Conservation (phyloP, 768 basidiomycete genomes). For the Mycena galericulata region DNA sequence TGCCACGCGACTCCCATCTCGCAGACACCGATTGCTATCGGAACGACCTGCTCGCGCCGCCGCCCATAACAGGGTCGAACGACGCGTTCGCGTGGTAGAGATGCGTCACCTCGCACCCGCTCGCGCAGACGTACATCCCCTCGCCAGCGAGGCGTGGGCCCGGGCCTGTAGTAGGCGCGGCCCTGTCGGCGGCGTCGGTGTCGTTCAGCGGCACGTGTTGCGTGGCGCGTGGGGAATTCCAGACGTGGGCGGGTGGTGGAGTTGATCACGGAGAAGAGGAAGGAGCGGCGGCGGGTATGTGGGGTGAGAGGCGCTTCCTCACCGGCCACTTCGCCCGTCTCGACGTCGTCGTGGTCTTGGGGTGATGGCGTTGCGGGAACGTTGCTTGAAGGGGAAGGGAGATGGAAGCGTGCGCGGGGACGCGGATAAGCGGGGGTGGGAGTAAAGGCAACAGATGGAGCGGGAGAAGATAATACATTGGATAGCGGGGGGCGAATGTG, state of each 20-base stretch:
- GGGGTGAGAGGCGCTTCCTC: constrained; percentile 72
- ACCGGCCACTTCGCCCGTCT: constrained; percentile 44
- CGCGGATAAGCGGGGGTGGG: constrained; percentile 77
- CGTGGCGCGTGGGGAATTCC: constrained; percentile 64
- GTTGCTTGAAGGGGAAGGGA: constrained; percentile 58
- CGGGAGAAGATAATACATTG: constrained; percentile 65
- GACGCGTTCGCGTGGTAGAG: constrained; percentile 82
- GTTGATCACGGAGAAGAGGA: constrained; percentile 87
- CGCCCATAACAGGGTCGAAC: constrained; percentile 86
- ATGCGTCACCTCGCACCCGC: constrained; percentile 76
- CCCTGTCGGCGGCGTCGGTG: constrained; percentile 44
- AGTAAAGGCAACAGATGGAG: constrained; percentile 68
- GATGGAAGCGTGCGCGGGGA: constrained; percentile 70
- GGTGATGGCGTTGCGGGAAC: constrained; percentile 49
- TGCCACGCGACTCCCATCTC: too few species aligned
- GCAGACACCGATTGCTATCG: too few species aligned
- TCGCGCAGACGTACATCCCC: constrained; percentile 57
- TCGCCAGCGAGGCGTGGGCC: constrained; percentile 37
- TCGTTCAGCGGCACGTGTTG: constrained; percentile 46
- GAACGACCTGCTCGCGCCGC: constrained; percentile 71
- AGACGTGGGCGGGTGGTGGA: constrained; percentile 83
- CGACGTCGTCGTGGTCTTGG: constrained; percentile 30
- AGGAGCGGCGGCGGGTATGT: constrained; percentile 78
- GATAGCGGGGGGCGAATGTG: constrained; percentile 51
- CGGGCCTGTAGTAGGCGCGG: constrained; percentile 45